phyloP scores from a whole-genome alignment of 129 eudicot species.

The Solidago caesia region DNA sequence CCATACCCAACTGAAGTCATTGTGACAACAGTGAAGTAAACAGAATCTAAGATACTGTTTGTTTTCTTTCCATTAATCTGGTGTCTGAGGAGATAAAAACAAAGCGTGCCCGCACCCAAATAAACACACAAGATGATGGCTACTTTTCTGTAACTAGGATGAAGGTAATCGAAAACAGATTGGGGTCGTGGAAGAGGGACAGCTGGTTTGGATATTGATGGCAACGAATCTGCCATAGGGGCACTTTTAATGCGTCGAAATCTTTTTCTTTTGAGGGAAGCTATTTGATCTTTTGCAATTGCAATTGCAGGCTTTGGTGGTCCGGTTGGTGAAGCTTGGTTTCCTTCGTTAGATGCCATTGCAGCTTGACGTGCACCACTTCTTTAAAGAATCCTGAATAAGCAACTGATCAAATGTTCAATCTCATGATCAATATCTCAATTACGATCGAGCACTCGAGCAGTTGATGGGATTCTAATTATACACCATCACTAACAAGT shows the following conservation, averaged over 20 bases:
- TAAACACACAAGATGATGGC: constrained; percentile 47
- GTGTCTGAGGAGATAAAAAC: constrained; percentile 68
- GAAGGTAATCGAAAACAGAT: constrained; percentile 43
- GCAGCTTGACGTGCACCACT: neutral
- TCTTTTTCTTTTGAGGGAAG: constrained; percentile 51
- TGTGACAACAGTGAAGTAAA: constrained; percentile 87
- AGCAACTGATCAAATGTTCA: too few species aligned
- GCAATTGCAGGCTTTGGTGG: constrained; percentile 16
- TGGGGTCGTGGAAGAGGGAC: constrained; percentile 26
- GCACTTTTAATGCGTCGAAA: constrained; percentile 71
- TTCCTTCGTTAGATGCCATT: constrained; percentile 21
- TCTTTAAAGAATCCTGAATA: constrained; percentile 6
- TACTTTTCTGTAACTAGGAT: constrained; percentile 64
- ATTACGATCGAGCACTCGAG: too few species aligned
- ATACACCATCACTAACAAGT: too few species aligned
- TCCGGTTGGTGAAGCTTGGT: neutral
- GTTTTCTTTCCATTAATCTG: constrained; percentile 66
- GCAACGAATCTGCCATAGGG: constrained; percentile 49
- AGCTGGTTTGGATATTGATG: constrained; percentile 34
- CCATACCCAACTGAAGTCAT: constrained; percentile 98
- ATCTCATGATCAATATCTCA: too few species aligned
- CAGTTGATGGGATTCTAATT: too few species aligned
- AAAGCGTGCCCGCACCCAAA: constrained; percentile 52
- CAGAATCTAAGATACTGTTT: constrained; percentile 58
- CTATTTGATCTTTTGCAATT: constrained; percentile 24